These are phyloP conservation scores for Naegleria fowleri DNA, from an alignment of 208 protist species.

Conservation along the genomic window DNA sequence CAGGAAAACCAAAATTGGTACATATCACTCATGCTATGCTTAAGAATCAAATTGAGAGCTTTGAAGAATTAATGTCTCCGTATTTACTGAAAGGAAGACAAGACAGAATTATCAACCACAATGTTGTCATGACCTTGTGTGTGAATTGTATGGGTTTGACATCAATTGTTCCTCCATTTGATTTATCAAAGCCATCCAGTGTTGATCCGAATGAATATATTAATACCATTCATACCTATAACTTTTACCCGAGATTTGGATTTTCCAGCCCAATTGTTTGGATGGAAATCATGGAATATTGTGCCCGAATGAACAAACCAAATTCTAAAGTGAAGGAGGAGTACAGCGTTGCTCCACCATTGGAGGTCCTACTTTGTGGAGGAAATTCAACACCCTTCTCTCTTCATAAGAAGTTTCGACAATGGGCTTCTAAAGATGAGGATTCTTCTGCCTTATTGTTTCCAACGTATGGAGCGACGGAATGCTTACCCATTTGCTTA, in stretches of 20 bases:
- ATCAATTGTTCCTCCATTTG: not conserved
- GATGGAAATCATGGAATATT: not conserved
- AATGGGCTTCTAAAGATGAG: not conserved
- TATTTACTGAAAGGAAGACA: not conserved
- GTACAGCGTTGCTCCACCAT: not conserved
- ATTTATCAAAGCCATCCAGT: not conserved
- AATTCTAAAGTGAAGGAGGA: not conserved
- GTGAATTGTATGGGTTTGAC: conserved; percentile 9
- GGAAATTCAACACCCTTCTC: not conserved
- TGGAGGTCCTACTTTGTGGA: not conserved
- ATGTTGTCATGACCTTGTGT: conserved; percentile 9
- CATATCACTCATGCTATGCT: conserved; percentile 5
- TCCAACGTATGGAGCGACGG: conserved; percentile 2
- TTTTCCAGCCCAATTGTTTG: conserved; percentile 17
- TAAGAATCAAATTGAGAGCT: conserved; percentile 14
- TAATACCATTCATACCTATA: not conserved
- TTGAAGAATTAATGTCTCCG: not conserved
- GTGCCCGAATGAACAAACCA: not conserved
- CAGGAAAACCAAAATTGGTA: not conserved
- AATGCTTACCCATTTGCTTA: not conserved
- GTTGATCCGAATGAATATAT: not conserved
- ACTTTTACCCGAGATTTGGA: not conserved
- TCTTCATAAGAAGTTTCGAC: not conserved
- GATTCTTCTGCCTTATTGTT: not conserved
- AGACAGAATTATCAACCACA: not conserved